Base-by-base conservation (phyloP, 1,284 basidiomycete species). In the Boletus smithii region DNA sequence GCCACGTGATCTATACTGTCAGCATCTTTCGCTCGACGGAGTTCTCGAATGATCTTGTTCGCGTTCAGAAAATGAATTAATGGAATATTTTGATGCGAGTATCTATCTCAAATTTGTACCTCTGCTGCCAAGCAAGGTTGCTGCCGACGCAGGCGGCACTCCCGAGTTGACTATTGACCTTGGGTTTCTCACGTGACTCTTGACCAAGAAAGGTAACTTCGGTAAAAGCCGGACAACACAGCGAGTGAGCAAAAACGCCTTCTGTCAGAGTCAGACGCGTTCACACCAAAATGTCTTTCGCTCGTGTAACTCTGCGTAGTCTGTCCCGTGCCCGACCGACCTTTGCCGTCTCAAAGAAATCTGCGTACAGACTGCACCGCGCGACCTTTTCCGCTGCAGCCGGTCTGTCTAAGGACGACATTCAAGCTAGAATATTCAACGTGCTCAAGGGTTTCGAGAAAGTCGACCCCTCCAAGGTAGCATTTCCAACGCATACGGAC, bases 381-480 rank as follows among this genome's bases (percentile, higher is more conserved):
- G 80, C 80, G 22, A 67, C 76, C 59, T 97, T 88, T 74, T 90
- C 95, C 23, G 82, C 88, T 23, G 80, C 83, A 11, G 79, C 86
- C 24, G 83, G 81, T 31, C 77, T 95, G 48, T 78, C 84, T 52
- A 81, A 80, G 68, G 83, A 88, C 37, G 78, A 79, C 63, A 92
- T 99, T 64, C 80, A 90, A 65, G 67, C 77, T 60, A 83, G 97
- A 60, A 81, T 99, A 45, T 66, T 95, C 54, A 87, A 94, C 51
- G 89, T 98, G 42, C 73, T 99, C 67, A 91, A 91, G 73, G 85
- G 86, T 24, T 98, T 97, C 67, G 97, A 99, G 71, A 98, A 97
- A 75, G 91, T 98, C 46, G 83, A 97, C 69, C 72, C 74, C 17
- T 69, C 75, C 50, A 97, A 97, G 80, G 94, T 94, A 45, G 16